Evolutionary conservation across 129 eudicot species (phyloP).

Genomic region (Arctium minus): DNA sequence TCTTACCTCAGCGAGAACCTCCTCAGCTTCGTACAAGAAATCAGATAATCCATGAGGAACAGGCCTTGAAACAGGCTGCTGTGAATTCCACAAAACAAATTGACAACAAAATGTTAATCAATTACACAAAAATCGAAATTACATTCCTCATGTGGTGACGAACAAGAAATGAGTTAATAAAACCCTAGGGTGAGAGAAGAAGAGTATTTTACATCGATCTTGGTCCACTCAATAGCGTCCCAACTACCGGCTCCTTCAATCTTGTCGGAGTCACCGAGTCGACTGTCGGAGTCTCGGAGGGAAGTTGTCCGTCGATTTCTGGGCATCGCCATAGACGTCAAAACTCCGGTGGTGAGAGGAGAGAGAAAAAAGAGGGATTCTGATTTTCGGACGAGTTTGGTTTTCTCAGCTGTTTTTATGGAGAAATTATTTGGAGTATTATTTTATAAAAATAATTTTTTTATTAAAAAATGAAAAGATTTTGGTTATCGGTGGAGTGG

Average conservation of each 20-base stretch:
- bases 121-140: not conserved
- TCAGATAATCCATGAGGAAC: slow-evolving; percentile 57
- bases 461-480: not conserved
- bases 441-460: not conserved
- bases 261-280: slow-evolving; percentile 64
- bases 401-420: slow-evolving; percentile 16
- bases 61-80: slow-evolving; percentile 76
- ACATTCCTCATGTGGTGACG: not conserved
- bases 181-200: slow-evolving; percentile 26
- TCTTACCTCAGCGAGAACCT: slow-evolving; percentile 63
- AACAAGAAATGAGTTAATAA: not conserved
- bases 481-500: slow-evolving; percentile 1
- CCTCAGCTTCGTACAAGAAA: slow-evolving; percentile 69
- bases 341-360: slow-evolving; percentile 19
- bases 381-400: slow-evolving; percentile 26
- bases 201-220: slow-evolving; percentile 52
- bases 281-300: slow-evolving; percentile 48
- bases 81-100: slow-evolving; percentile 12
- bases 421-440: not conserved
- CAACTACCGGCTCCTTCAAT: slow-evolving; percentile 82
- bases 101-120: not conserved
- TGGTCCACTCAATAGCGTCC: slow-evolving; percentile 97
- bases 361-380: slow-evolving; percentile 19
- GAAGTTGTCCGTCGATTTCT: slow-evolving; percentile 61
- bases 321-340: slow-evolving; percentile 47